Percentiles rank a stretch among this genome's conserved stretches.
Conservation (phyloP, 1,139 yeast genomes). For the Arxiozyma telluris region DNA sequence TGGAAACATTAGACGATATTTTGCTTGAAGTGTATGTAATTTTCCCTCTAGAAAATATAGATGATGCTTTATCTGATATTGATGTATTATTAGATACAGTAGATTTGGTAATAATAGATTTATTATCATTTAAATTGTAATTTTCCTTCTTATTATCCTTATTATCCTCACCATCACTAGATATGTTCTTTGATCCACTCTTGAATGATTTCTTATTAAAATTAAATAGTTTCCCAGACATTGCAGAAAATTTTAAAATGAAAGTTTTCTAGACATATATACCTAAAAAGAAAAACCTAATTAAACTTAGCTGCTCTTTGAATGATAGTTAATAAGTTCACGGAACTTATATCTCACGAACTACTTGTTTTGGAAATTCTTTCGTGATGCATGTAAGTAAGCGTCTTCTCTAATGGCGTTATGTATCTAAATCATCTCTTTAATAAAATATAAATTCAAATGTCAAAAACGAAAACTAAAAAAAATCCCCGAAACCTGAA, state of each 20-base stretch:
- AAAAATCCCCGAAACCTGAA: background rate
- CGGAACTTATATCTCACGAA: too few relatives aligned
- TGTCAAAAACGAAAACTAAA: too few relatives aligned
- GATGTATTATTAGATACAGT: background rate
- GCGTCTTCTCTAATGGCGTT: too few relatives aligned
- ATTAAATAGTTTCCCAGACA: slow-evolving; percentile 1
- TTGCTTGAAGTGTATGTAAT: slow-evolving; percentile 20
- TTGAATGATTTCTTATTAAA: slow-evolving; percentile 1
- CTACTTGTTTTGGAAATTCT: too few relatives aligned
- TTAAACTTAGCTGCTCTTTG: too few relatives aligned
- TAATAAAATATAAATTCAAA: too few relatives aligned
- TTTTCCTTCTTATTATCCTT: background rate
- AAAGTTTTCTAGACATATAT: too few relatives aligned
- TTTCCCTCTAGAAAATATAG: slow-evolving; percentile 24
- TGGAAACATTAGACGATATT: slow-evolving; percentile 13
- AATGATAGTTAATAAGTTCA: too few relatives aligned
- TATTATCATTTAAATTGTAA: background rate
- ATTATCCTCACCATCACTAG: background rate
- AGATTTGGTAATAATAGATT: background rate
- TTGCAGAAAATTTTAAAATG: background rate
- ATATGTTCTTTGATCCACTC: background rate
- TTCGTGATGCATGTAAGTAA: too few relatives aligned
- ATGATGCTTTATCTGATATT: slow-evolving; percentile 14
- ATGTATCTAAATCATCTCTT: too few relatives aligned
- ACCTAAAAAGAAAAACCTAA: background rate